Base-by-base conservation (phyloP, 371 early-diverging fungal species). In the Apophysomyces variabilis region DNA sequence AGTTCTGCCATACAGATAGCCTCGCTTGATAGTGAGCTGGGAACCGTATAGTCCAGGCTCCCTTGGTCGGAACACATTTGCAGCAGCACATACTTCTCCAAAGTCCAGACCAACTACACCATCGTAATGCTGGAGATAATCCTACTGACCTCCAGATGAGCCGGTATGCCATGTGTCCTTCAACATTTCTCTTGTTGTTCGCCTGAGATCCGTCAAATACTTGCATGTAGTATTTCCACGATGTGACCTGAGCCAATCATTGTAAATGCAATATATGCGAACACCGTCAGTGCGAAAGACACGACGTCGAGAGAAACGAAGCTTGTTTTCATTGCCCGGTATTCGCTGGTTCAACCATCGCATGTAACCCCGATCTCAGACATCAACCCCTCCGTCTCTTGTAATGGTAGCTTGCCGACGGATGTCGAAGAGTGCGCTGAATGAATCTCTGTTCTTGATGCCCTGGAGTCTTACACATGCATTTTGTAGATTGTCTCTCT, bases 11-110 rank as follows among this genome's bases (percentile, higher is more conserved):
- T 60, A 60, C 39, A 60, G 16, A 41, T 39, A 39, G 4, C 60
- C 60, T 36, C 60, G 60, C 60, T 60, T 60, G 60, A 60, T 60
- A 5, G 39, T 39, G 37, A 1, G 60, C 39, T 60, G 60, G 13
- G 60, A 60, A n/a, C 60, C 21, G 6, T 38, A 12, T 39, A 39
- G 14, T 60, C 5, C 39, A 36, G 60, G 39, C n/a, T 60, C 1
- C 39, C 32, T 41, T 4, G 60, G 60, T 37, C n/a, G 37, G 37
- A 36, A 58, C 35, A 58, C 58, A 36, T 5, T 12, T 58, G 35
- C 58, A 58, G 37, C 58, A 37, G 58, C 35, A 58, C 58, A 58
- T 9, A 58, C 58, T 37, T 32, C 58, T 21, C 58, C 58, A 37
- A 58, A 58, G 37, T 58, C 58, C 21, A 12, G 58, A 21, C 58